These are phyloP conservation scores for Hymenoscyphus linearis DNA, from an alignment of 2,329 filamentous ascomycete species.

Conservation along the genomic window DNA sequence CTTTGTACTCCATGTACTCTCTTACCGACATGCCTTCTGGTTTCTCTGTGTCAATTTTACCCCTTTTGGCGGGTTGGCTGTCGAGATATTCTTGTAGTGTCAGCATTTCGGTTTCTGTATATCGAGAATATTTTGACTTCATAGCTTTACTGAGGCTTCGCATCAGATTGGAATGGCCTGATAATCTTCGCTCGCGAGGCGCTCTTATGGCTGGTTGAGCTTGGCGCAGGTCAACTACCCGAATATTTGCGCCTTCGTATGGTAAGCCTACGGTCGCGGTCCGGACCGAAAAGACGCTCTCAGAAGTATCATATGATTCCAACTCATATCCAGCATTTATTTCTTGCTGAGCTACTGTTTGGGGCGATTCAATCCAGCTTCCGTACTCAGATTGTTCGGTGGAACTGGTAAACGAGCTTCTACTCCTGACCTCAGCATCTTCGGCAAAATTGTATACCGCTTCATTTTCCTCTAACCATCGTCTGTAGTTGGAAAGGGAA, in stretches of 20 bases:
- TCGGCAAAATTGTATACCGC: not conserved
- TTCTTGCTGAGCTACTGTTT: not conserved
- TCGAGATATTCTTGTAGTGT: not conserved
- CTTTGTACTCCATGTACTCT: not conserved
- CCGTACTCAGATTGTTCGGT: not conserved
- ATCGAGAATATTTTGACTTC: not conserved
- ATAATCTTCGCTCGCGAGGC: not conserved
- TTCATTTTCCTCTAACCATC: not conserved
- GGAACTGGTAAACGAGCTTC: not conserved
- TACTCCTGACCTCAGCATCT: not conserved
- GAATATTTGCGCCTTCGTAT: not conserved
- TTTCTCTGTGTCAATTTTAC: not conserved
- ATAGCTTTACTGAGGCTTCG: not conserved
- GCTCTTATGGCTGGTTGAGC: not conserved
- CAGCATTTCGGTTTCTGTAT: not conserved
- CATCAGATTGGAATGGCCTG: not conserved
- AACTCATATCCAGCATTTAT: not conserved
- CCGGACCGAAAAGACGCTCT: not conserved
- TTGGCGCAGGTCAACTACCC: not conserved
- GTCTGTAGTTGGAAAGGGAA: not conserved
- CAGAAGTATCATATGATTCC: not conserved
- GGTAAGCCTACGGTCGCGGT: not conserved
- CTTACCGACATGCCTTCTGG: not conserved
- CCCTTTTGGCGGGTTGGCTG: not conserved
- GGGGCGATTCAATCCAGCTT: not conserved